phyloP scores from a whole-genome alignment of 2,329 filamentous ascomycete species.

The Dothideomycetes sp. region DNA sequence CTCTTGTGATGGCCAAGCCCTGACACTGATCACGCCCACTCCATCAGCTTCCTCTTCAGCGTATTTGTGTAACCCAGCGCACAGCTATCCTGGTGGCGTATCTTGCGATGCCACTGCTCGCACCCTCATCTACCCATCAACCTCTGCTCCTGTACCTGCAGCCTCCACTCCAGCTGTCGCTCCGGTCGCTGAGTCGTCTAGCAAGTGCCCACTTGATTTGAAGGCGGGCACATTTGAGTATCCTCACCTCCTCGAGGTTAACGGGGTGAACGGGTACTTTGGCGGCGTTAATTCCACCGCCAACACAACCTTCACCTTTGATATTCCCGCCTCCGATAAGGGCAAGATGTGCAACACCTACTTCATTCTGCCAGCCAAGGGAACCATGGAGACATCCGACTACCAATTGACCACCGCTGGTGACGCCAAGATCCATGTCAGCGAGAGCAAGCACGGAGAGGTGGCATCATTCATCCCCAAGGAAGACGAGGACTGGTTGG shows the following conservation, averaged over 20 bases:
- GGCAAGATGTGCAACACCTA: conserved; percentile 8
- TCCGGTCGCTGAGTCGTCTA: too few relatives aligned
- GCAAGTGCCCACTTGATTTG: conserved; percentile 8
- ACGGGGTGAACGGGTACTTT: conserved; percentile 9
- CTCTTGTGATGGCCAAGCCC: conserved; percentile 2
- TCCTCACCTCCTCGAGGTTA: conserved; percentile 6
- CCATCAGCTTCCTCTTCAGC: not conserved
- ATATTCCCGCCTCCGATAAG: conserved; percentile 5
- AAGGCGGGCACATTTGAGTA: conserved; percentile 4
- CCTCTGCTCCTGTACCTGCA: not conserved
- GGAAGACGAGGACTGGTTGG: not conserved
- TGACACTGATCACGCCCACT: conserved; percentile 2
- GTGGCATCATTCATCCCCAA: not conserved
- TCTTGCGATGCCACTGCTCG: conserved; percentile 1
- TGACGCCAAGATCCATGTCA: conserved; percentile 2
- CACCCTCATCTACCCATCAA: not conserved
- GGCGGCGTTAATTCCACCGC: not conserved
- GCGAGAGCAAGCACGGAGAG: not conserved
- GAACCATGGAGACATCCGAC: not conserved
- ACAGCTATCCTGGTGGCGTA: conserved; percentile 1
- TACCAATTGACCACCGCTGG: conserved; percentile 2
- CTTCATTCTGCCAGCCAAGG: conserved; percentile 1
- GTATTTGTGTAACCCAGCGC: conserved; percentile 1
- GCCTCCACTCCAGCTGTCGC: too few relatives aligned
- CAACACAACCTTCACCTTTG: conserved; percentile 6